Conservation (phyloP, 2,329 filamentous ascomycete genomes). For the Colletotrichum neosansevieriae region DNA sequence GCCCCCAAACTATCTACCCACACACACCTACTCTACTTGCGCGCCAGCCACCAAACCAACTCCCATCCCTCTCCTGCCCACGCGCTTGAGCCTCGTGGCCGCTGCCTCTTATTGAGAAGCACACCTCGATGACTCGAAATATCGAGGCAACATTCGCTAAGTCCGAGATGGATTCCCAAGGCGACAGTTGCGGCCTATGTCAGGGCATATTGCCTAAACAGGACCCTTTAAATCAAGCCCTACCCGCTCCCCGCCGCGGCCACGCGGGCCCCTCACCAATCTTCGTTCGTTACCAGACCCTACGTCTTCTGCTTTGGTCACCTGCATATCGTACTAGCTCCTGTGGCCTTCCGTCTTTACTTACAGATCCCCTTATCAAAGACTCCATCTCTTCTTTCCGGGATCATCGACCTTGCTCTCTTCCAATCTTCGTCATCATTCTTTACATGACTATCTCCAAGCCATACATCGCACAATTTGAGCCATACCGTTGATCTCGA, state of each 20-base stretch:
- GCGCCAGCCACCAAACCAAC: conserved; percentile 34
- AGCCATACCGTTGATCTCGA: neutral
- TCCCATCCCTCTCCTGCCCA: conserved; percentile 30
- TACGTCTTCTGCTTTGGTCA: conserved; percentile 42
- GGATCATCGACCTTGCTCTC: neutral
- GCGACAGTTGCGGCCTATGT: conserved; percentile 14
- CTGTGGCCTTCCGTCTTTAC: conserved; percentile 25
- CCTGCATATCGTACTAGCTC: conserved; percentile 33
- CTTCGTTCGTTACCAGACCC: conserved; percentile 26
- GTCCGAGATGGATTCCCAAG: conserved; percentile 10
- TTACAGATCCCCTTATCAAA: conserved; percentile 35
- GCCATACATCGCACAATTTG: neutral
- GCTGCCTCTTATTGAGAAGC: conserved; percentile 24
- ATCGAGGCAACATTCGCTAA: neutral
- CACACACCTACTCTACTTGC: conserved; percentile 16
- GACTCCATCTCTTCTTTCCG: conserved; percentile 5
- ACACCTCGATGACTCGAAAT: conserved; percentile 30
- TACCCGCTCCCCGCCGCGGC: conserved; percentile 37
- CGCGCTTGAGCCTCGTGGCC: conserved; percentile 39
- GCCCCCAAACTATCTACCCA: conserved; percentile 1
- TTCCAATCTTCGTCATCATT: neutral
- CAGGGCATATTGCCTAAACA: conserved; percentile 13
- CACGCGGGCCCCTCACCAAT: conserved; percentile 29
- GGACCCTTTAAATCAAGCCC: conserved; percentile 34
- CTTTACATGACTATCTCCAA: neutral